Evolutionary conservation across 2,329 filamentous ascomycete genomes (phyloP), one percentile per base, ranked within the genome.

Genomic region (Daldinia eschscholtzii): DNA sequence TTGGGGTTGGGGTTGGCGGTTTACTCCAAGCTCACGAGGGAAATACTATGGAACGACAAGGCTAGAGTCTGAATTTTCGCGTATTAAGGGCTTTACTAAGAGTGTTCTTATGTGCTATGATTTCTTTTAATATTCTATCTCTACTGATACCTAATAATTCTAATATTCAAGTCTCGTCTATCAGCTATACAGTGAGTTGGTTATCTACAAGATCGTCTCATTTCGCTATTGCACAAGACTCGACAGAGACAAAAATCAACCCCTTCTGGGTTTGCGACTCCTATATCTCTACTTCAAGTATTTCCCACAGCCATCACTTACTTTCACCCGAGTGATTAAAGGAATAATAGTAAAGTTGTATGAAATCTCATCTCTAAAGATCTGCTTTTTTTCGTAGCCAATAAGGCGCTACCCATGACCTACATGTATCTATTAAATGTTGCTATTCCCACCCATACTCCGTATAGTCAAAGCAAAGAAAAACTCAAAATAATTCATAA

Each of bases 401-500:
- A 58, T 48, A 9, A 55, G 33, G 28, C 26, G 26, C 42, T 60
- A 41, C 15, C 15, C 46, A 46, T 20, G 33, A 39, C 52, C 58
- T 63, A n/a, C n/a, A n/a, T n/a, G n/a, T n/a, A 57, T 68, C 61
- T 67, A 68, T 39, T 63, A 65, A 59, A 41, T 41, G 26, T 48
- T 53, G 28, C 30, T 62, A 33, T 42, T 46, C 28, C 26, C 26
- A n/a, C 20, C 58, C 30, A 3, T 33, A 57, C 33, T 55, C 65
- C 65, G 12, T 59, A 20, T 4, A 33, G 30, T 33, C 30, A 33
- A 33, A 33, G 30, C 30, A 52, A 65, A 68, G 23, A 10, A n/a
- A 46, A 60, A 63, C 61, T 41, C 15, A 15, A 57, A 59, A 59
- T 20, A 53, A 35, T 59, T 70, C 67, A 33, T 70, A 41, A 70